Percentiles rank a stretch among this genome's conserved stretches.
These are phyloP conservation scores for Fusarium verrucosum DNA, from an alignment of 2,329 filamentous ascomycete species.

Conservation along the genomic window DNA sequence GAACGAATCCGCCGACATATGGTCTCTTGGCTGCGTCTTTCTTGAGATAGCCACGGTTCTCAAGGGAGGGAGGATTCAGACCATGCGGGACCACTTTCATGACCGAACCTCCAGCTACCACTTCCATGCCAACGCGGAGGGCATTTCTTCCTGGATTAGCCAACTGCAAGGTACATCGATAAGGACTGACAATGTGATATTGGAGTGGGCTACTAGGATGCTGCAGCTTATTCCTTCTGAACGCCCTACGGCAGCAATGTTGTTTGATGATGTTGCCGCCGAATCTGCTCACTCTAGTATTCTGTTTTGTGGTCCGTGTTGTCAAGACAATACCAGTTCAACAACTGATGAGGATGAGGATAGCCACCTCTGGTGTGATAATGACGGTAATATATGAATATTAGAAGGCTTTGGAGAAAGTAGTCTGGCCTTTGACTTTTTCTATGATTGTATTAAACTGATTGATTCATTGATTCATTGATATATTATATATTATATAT, in stretches of 20 bases:
- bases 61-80: neutral
- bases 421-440: too few relatives aligned
- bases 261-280: neutral
- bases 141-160: neutral
- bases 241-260: neutral
- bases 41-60: neutral
- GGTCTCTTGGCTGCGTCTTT: neutral
- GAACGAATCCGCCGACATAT: neutral
- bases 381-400: too few relatives aligned
- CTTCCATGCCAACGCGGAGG: neutral
- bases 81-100: neutral
- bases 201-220: neutral
- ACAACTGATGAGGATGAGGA: neutral
- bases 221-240: neutral
- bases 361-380: too few relatives aligned
- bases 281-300: neutral
- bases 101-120: neutral
- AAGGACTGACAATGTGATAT: neutral
- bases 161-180: neutral
- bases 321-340: neutral
- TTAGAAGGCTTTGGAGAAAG: too few relatives aligned
- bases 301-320: neutral
- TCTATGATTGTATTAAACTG: too few relatives aligned
- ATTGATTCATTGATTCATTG: too few relatives aligned
- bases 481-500: too few relatives aligned